These are phyloP conservation scores for Evansstolkia leycettana DNA, from an alignment of 495 filamentous ascomycete genomes.

Conservation along the genomic window DNA sequence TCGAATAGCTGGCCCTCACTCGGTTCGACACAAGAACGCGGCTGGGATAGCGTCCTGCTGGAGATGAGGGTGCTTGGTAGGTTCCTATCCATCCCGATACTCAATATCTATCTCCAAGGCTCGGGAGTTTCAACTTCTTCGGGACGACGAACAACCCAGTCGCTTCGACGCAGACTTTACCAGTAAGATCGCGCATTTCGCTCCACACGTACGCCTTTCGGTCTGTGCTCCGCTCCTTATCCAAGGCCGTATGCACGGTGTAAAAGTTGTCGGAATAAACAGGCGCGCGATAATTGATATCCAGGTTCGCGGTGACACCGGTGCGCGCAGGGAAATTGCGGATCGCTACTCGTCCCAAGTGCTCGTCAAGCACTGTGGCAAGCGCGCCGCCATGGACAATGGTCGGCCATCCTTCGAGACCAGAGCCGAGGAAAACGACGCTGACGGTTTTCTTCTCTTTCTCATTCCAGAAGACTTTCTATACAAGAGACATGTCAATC, in stretches of 20 bases:
- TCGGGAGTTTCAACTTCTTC: slow-evolving; percentile 32
- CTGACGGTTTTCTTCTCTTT: slow-evolving; percentile 32
- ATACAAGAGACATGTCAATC: slow-evolving; percentile 2
- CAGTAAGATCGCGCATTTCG: slow-evolving; percentile 39
- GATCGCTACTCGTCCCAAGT: slow-evolving; percentile 28
- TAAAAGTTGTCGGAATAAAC: slow-evolving; percentile 50
- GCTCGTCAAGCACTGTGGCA: slow-evolving; percentile 61
- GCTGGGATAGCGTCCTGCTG: too few relatives aligned
- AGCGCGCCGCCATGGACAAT: slow-evolving; percentile 66
- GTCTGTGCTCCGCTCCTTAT: slow-evolving; percentile 38
- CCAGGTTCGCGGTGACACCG: slow-evolving; percentile 53
- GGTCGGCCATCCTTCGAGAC: slow-evolving; percentile 59
- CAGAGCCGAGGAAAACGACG: slow-evolving; percentile 53
- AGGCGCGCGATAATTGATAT: slow-evolving; percentile 48
- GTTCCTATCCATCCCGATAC: slow-evolving; percentile 17
- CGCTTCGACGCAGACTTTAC: slow-evolving; percentile 40
- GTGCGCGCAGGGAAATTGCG: slow-evolving; percentile 26
- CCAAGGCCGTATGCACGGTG: slow-evolving; percentile 40
- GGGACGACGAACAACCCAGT: slow-evolving; percentile 55
- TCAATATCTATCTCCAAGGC: slow-evolving; percentile 33
- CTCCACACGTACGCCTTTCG: slow-evolving; percentile 51
- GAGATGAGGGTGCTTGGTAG: neutral
- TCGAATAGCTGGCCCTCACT: too few relatives aligned
- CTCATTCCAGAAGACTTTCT: slow-evolving; percentile 41
- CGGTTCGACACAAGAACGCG: too few relatives aligned